These are phyloP conservation scores for Avena eriantha DNA, from an alignment of 176 grass and related monocot species.

Conservation along the genomic window DNA sequence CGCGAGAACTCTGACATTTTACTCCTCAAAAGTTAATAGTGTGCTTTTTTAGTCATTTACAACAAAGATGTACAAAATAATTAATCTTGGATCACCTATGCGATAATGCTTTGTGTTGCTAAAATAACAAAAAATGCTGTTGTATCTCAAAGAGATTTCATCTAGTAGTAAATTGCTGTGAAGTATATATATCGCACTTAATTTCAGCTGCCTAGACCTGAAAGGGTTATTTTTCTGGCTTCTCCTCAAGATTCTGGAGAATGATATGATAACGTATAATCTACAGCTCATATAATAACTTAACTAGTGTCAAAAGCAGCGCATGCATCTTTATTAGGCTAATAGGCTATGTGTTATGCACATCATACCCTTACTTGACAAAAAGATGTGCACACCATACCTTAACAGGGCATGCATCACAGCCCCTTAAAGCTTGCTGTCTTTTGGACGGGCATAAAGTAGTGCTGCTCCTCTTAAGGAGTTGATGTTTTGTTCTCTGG, in stretches of 20 bases:
- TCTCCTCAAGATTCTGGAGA: background rate
- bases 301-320: background rate
- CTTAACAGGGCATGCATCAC: background rate
- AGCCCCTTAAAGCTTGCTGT: slow-evolving; percentile 40
- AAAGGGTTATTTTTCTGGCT: background rate
- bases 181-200: background rate
- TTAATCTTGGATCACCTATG: background rate
- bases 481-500: slow-evolving; percentile 21
- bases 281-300: background rate
- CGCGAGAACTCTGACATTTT: background rate
- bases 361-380: background rate
- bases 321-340: background rate
- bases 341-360: background rate
- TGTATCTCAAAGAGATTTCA: background rate
- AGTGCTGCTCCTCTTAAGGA: background rate
- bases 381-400: slow-evolving; percentile 12
- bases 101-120: background rate
- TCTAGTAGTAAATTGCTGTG: background rate
- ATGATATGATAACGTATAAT: background rate
- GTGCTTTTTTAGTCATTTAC: background rate
- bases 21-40: background rate
- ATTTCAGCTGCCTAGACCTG: background rate
- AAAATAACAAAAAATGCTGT: background rate
- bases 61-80: background rate
- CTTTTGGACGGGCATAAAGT: slow-evolving; percentile 36